Conservation (phyloP, 495 filamentous ascomycete species). For the Hypoxylon fuscum region DNA sequence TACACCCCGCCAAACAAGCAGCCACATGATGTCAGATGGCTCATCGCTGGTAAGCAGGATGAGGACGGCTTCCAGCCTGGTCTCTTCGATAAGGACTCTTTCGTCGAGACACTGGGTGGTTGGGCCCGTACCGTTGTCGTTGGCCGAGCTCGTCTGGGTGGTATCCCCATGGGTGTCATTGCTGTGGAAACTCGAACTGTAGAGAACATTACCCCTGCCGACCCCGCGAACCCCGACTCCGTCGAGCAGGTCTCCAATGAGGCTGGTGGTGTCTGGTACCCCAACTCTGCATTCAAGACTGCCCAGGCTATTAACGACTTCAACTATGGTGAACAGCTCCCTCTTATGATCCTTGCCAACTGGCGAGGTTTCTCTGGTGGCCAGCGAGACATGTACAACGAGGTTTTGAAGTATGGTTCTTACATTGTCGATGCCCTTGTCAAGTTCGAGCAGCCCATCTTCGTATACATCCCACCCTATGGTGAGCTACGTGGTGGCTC, state of each 20-base stretch:
- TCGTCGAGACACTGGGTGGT: slow-evolving; percentile 94
- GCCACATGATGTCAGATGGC: slow-evolving; percentile 91
- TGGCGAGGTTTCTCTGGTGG: slow-evolving; percentile 99
- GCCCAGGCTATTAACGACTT: slow-evolving; percentile 98
- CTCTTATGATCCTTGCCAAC: slow-evolving; percentile 98
- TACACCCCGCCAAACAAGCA: slow-evolving; percentile 88
- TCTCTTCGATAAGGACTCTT: slow-evolving; percentile 95
- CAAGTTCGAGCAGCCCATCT: slow-evolving; percentile 98
- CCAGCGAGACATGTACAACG: slow-evolving; percentile 99
- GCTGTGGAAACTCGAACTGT: slow-evolving; percentile 94
- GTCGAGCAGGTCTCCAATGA: slow-evolving; percentile 92
- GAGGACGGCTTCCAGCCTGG: slow-evolving; percentile 85
- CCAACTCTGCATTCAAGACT: slow-evolving; percentile 99
- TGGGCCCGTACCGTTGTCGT: slow-evolving; percentile 98
- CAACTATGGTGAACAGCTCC: slow-evolving; percentile 98
- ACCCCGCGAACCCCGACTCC: slow-evolving; percentile 97
- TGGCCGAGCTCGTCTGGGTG: slow-evolving; percentile 94
- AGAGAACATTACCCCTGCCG: slow-evolving; percentile 97
- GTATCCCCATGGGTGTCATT: slow-evolving; percentile 98
- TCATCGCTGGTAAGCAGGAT: slow-evolving; percentile 90
- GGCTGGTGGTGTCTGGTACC: slow-evolving; percentile 99
- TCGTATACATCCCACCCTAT: slow-evolving; percentile 97
- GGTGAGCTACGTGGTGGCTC: slow-evolving; percentile 98
- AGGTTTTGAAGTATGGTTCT: slow-evolving; percentile 98
- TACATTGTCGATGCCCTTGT: slow-evolving; percentile 98